A percentile compares a stretch with the other conserved stretches of the same genome.
Evolutionary conservation across 805 yeast genomes (phyloP).

Genomic region (Hanseniaspora meyeri): DNA sequence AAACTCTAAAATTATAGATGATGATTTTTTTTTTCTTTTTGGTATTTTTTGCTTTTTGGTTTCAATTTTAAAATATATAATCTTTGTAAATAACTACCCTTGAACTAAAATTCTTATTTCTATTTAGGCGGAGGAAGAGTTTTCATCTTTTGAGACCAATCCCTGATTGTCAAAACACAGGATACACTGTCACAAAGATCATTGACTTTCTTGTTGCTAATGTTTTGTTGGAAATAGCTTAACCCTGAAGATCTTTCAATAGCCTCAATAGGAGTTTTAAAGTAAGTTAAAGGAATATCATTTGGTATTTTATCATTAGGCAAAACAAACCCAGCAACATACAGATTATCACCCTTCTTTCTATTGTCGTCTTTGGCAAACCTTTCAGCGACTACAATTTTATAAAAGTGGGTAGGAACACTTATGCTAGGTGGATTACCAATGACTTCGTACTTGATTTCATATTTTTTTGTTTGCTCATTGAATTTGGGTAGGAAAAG

Average conservation of each 20-base stretch:
- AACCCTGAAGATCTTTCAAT: slow-evolving; percentile 79
- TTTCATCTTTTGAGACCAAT: slow-evolving; percentile 44
- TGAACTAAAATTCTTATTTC: background rate
- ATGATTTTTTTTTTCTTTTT: too few relatives aligned
- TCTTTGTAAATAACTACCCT: background rate
- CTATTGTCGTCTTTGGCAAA: slow-evolving; percentile 20
- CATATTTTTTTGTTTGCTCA: slow-evolving; percentile 66
- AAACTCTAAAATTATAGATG: background rate
- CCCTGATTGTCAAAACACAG: slow-evolving; percentile 73
- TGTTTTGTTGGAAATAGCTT: slow-evolving; percentile 60
- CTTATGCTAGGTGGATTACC: slow-evolving; percentile 95
- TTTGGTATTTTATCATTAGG: slow-evolving; percentile 80
- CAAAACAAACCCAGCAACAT: slow-evolving; percentile 85
- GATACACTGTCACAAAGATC: slow-evolving; percentile 67
- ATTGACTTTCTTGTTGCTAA: slow-evolving; percentile 34
- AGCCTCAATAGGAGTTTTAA: slow-evolving; percentile 83
- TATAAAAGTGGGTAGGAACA: slow-evolving; percentile 95
- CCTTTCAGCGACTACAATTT: slow-evolving; percentile 73
- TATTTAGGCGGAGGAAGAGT: slow-evolving; percentile 23
- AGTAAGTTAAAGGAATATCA: slow-evolving; percentile 52
- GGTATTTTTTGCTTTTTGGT: background rate
- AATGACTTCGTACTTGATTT: slow-evolving; percentile 80
- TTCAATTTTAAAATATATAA: background rate
- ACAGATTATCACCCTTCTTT: slow-evolving; percentile 29
- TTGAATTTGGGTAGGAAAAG: slow-evolving; percentile 68